These are phyloP conservation scores for Diaporthe batatas DNA, from an alignment of 2,329 filamentous ascomycete species.

Conservation along the genomic window DNA sequence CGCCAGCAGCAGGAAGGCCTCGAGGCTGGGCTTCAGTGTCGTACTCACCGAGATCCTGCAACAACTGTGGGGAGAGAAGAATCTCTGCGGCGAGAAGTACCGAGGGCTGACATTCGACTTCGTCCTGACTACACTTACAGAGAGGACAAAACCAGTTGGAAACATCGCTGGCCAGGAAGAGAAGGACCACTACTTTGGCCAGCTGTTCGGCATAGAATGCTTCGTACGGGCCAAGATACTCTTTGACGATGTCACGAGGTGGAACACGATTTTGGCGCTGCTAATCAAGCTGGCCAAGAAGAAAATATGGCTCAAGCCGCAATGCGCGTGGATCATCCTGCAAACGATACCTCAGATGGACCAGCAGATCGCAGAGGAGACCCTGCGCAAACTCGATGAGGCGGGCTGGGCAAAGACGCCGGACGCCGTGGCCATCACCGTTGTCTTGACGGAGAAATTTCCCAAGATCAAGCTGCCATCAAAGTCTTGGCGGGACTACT, in stretches of 20 bases:
- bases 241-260: slow-evolving; percentile 71
- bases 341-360: slow-evolving; percentile 76
- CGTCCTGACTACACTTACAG: slow-evolving; percentile 64
- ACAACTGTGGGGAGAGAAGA: slow-evolving; percentile 72
- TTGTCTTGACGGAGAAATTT: slow-evolving; percentile 75
- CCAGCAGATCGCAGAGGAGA: slow-evolving; percentile 69
- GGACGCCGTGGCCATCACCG: slow-evolving; percentile 91
- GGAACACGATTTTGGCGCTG: slow-evolving; percentile 77
- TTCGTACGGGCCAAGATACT: slow-evolving; percentile 84
- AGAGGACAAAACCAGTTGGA: slow-evolving; percentile 67
- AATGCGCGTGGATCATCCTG: slow-evolving; percentile 86
- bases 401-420: slow-evolving; percentile 82
- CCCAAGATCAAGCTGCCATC: slow-evolving; percentile 74
- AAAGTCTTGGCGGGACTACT: slow-evolving; percentile 83
- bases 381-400: slow-evolving; percentile 72
- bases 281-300: slow-evolving; percentile 81
- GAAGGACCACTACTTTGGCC: slow-evolving; percentile 86
- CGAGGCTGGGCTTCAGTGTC: slow-evolving; percentile 88
- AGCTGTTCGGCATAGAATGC: slow-evolving; percentile 88
- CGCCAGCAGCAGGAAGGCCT: slow-evolving; percentile 89
- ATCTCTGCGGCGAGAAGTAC: slow-evolving; percentile 62
- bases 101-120: slow-evolving; percentile 68
- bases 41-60: slow-evolving; percentile 85
- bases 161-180: slow-evolving; percentile 79
- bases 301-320: slow-evolving; percentile 90